Base-by-base conservation (phyloP, 176 grass and related monocot species). In the Carex myosuroides region DNA sequence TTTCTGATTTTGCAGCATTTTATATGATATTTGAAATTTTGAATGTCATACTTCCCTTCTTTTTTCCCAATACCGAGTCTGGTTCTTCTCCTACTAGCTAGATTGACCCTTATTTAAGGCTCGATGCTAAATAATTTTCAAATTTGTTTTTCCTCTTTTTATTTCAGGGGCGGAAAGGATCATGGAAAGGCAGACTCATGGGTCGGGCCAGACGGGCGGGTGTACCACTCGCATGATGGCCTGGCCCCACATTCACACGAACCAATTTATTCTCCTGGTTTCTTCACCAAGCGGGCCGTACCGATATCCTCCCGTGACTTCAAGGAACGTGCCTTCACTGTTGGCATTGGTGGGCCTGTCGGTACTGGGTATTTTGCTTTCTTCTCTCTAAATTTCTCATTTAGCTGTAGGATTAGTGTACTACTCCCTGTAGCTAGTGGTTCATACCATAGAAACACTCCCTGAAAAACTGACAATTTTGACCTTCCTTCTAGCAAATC, bases 201-300 rank as follows among this genome's bases (percentile, higher is more conserved):
- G 86, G 88, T 98, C 13, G 92, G 88, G 20, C 87, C 87, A 79
- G 95, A 98, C 42, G 95, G 92, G 3, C 87, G 86, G 84, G 89
- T 93, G 13, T 98, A 90, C 82, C 95, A 98, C 84, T 93, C 95
- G 2, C 95, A 98, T 81, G 95, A 98, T 54, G 92, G 95, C 70
- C 89, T 98, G 33, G 95, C 95, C 24, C 92, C 95, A 54, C 95
- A 98, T 84, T 95, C 92, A 17, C 95, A 98, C 80, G 95, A 98
- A 79, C 95, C 95, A 84, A 98, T 98, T 84, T 98, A 95, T 80
- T 98, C 92, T 48, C 91, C 92, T 13, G 95, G 95, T 0, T 92
- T 91, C 83, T 98, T 95, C 88, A 89, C 88, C 86, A 94, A 95
- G 91, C 92, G 95, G 46, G 95, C 92, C 84, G 82, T 81, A 74